phyloP scores from a whole-genome alignment of 2,329 filamentous ascomycete species.

The Diaporthe sp. region DNA sequence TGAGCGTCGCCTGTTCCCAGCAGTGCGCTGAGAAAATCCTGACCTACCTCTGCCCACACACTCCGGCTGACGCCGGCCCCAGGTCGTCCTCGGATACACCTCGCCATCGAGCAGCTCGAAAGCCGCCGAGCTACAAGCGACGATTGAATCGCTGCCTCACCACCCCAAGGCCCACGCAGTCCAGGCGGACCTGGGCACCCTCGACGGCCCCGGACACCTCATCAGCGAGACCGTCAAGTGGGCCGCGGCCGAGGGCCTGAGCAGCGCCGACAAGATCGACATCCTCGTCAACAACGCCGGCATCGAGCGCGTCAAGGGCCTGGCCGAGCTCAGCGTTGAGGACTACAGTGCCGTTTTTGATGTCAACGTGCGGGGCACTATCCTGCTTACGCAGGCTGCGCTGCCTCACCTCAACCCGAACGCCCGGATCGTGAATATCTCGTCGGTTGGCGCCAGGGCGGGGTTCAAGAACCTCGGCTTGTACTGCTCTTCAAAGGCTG shows the following conservation, averaged over 20 bases:
- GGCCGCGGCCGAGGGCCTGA: constrained; percentile 10
- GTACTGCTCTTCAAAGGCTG: constrained; percentile 69
- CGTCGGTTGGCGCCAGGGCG: constrained; percentile 60
- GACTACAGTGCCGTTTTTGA: constrained; percentile 66
- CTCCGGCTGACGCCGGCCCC: background rate
- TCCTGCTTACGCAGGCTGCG: constrained; percentile 64
- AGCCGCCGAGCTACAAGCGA: constrained; percentile 66
- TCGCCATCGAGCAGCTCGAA: constrained; percentile 71
- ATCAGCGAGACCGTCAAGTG: constrained; percentile 37
- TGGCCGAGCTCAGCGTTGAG: constrained; percentile 55
- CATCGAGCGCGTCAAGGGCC: constrained; percentile 44
- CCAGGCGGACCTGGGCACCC: constrained; percentile 40
- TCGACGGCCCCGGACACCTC: constrained; percentile 38
- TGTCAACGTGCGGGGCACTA: constrained; percentile 64
- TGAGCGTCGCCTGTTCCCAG: no score
- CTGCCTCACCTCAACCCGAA: constrained; percentile 59
- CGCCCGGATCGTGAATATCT: constrained; percentile 68
- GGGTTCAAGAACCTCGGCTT: constrained; percentile 58
- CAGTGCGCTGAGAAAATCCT: no score
- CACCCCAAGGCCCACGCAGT: constrained; percentile 36
- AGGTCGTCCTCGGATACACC: constrained; percentile 68
- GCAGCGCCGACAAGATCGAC: constrained; percentile 35
- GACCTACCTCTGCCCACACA: background rate
- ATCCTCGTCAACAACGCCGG: constrained; percentile 53
- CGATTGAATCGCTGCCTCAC: constrained; percentile 63